Conservation (phyloP, 2,329 filamentous ascomycete genomes). For the Colletotrichum simmondsii region DNA sequence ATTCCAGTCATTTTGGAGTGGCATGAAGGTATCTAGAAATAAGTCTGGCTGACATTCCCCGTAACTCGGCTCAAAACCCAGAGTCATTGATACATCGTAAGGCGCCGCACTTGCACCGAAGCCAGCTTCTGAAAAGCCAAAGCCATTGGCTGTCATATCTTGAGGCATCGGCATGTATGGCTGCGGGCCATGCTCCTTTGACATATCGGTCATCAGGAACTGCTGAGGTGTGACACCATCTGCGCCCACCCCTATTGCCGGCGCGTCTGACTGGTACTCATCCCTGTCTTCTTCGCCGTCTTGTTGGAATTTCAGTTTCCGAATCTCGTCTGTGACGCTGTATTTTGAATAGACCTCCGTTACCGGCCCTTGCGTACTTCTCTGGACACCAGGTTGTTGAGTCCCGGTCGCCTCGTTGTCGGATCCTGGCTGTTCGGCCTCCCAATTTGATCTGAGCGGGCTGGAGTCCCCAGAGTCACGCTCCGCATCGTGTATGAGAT, state of each 20-base stretch:
- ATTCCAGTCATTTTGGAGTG: conserved; percentile 16
- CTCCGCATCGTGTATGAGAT: conserved; percentile 28
- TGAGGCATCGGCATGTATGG: not conserved
- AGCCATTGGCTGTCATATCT: not conserved
- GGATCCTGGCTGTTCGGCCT: conserved; percentile 1
- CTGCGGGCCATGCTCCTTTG: not conserved
- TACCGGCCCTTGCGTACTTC: not conserved
- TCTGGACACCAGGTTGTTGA: not conserved
- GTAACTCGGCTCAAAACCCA: conserved; percentile 25
- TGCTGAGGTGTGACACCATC: not conserved
- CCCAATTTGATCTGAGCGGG: conserved; percentile 19
- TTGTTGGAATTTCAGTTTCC: conserved; percentile 25
- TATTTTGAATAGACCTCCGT: conserved; percentile 29
- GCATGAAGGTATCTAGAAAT: conserved; percentile 25
- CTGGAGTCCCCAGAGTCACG: conserved; percentile 8
- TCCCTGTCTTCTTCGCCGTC: conserved; percentile 11
- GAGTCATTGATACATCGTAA: conserved; percentile 17
- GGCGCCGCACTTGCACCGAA: not conserved
- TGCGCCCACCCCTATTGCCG: not conserved
- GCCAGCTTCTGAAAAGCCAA: conserved; percentile 1
- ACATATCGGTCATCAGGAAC: not conserved
- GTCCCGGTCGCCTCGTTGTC: not conserved
- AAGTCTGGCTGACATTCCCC: conserved; percentile 22
- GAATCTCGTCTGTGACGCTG: conserved; percentile 31
- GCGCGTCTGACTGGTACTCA: not conserved